phyloP scores from a whole-genome alignment of 75 land plant genomes.

The Selaginella tamariscina region DNA sequence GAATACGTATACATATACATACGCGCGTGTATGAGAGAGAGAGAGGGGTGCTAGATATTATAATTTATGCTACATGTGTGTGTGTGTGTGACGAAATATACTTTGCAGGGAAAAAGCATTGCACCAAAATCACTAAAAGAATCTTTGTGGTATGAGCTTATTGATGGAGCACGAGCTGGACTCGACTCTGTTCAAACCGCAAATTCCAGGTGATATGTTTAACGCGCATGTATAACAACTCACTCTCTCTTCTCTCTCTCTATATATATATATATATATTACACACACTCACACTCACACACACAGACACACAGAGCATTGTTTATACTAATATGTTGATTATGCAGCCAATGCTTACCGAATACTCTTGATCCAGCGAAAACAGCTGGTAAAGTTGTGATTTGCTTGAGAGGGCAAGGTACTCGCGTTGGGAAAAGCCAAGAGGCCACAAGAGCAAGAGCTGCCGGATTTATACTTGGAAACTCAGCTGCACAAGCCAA shows the following conservation, averaged over 20 bases:
- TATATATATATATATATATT: too few species aligned
- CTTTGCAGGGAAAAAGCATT: conserved; percentile 6
- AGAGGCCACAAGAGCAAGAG: conserved; percentile 1
- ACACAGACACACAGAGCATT: too few species aligned
- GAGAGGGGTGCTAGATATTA: too few species aligned
- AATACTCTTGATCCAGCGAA: not conserved
- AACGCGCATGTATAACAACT: not conserved
- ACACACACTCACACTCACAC: too few species aligned
- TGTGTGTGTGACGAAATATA: too few species aligned
- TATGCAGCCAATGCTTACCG: conserved; percentile 12
- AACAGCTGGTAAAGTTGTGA: not conserved
- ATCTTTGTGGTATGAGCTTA: not conserved
- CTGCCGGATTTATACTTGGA: conserved; percentile 10
- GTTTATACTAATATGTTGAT: not conserved
- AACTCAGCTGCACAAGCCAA: conserved; percentile 4
- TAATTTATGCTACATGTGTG: too few species aligned
- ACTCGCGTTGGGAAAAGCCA: conserved; percentile 12
- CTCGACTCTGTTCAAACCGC: not conserved
- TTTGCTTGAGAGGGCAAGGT: conserved; percentile 11
- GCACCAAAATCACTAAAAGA: not conserved
- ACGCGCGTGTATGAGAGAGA: too few species aligned
- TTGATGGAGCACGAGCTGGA: not conserved
- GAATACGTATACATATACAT: too few species aligned
- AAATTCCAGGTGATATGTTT: not conserved
- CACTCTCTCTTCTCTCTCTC: not conserved